These are phyloP conservation scores for Aspergillus conjunctus DNA, from an alignment of 495 filamentous ascomycete genomes.

Conservation along the genomic window DNA sequence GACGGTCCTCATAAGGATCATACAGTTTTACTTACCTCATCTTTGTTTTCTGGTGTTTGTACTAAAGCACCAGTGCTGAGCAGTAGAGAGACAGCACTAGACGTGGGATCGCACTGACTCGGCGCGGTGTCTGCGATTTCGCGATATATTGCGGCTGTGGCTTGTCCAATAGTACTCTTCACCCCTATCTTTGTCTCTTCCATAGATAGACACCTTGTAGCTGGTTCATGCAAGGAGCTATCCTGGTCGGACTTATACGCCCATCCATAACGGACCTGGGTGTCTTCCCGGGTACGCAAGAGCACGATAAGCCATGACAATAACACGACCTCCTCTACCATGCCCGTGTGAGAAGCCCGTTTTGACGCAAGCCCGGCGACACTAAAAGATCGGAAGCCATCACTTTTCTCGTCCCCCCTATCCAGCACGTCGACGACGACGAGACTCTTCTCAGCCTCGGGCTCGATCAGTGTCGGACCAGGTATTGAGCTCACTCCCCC, in stretches of 20 bases:
- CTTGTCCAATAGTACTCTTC: slow-evolving; percentile 27
- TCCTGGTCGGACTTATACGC: slow-evolving; percentile 24
- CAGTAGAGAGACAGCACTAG: slow-evolving; percentile 26
- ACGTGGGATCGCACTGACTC: neutral
- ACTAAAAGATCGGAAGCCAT: slow-evolving; percentile 24
- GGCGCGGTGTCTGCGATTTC: slow-evolving; percentile 23
- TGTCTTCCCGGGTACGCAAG: slow-evolving; percentile 41
- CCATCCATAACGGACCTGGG: slow-evolving; percentile 42
- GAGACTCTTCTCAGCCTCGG: neutral
- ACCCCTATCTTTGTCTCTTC: slow-evolving; percentile 32
- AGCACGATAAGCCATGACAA: slow-evolving; percentile 49
- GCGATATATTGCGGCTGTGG: slow-evolving; percentile 22
- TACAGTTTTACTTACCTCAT: slow-evolving; percentile 29
- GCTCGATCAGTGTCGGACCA: neutral
- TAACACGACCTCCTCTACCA: slow-evolving; percentile 44
- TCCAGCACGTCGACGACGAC: no score
- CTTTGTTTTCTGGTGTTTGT: slow-evolving; percentile 22
- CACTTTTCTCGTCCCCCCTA: neutral
- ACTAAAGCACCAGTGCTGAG: slow-evolving; percentile 36
- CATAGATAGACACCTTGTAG: slow-evolving; percentile 21
- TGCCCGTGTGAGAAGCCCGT: slow-evolving; percentile 25
- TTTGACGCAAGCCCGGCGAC: slow-evolving; percentile 25
- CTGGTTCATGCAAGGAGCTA: slow-evolving; percentile 2
- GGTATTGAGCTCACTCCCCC: no score
- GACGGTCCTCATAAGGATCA: neutral